Evolutionary conservation across 2,329 filamentous ascomycete genomes (phyloP), one percentile per base, ranked within the genome.

Genomic region (Berkeleyomyces basicola): DNA sequence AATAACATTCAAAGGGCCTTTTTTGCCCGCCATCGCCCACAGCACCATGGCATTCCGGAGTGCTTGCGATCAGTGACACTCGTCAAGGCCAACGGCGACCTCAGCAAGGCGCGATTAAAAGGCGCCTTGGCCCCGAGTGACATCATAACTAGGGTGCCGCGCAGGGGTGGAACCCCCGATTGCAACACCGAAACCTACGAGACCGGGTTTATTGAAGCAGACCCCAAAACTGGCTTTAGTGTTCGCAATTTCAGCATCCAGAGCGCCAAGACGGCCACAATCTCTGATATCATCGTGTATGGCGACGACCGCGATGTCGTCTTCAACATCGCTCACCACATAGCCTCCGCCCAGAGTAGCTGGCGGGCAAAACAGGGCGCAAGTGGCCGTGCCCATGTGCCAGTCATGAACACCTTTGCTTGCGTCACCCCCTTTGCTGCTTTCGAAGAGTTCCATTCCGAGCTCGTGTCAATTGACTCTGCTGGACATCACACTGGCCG

Each of bases 201-300:
- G 14, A 74, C 80, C 53, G 79, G 84, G 31, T 96, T 99, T 70
- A 75, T 90, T 65, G 88, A 95, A 51, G 81, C 86, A 47, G 93
- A 99, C 70, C 93, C 93, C 1, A 81, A 77, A 63, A 88, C 95
- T 67, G 93, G 93, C 7, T 97, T 97, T 71, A 96, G 90, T 3
- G 91, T 97, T 51, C 84, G 93, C 55, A 97, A 97, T 72, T 99
- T 99, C 70, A 92, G 97, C 69, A 97, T 97, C 46, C 93, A 99
- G 72, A 82, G 88, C 0, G 87, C 87, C 64, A 99, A 99, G 72
- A 77, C 88, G 67, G 91, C 91, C 62, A 83, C 87, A 67, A 82
- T 93, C 7, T 96, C 91, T 0, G 93, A 99, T 71, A 89, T 99
- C 66, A 81, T 99, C 47, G 82, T 99, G 0, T 99, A 99, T 70